Percentiles rank a stretch among this genome's conserved stretches.
Conservation (phyloP, 2,329 filamentous ascomycete species). For the Claviceps pazoutovae region DNA sequence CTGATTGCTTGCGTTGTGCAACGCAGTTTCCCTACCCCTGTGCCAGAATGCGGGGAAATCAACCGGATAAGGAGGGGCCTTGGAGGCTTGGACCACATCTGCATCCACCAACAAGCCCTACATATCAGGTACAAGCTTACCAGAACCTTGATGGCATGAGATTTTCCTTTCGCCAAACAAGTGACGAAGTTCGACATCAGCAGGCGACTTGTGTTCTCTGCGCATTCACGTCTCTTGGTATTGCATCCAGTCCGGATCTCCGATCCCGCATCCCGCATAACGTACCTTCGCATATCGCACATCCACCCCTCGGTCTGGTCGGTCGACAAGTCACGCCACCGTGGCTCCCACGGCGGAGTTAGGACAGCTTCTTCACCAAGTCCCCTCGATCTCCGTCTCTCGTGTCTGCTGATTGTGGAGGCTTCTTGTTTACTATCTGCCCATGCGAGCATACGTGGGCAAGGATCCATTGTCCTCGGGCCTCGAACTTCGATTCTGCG, state of each 20-base stretch:
- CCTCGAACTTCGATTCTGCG: not conserved
- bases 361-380: not conserved
- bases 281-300: not conserved
- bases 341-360: conserved; percentile 1
- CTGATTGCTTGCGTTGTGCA: not conserved
- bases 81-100: not conserved
- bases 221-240: not conserved
- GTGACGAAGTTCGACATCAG: not conserved
- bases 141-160: not conserved
- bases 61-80: not conserved
- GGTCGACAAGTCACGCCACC: conserved; percentile 2
- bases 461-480: not conserved
- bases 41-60: conserved; percentile 5
- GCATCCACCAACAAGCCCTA: not conserved
- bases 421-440: not conserved
- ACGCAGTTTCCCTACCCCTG: not conserved
- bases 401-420: not conserved
- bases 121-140: not conserved
- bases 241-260: not conserved
- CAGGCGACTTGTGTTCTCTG: not conserved
- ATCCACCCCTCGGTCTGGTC: not conserved
- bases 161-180: not conserved
- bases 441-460: not conserved
- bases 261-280: not conserved
- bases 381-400: not conserved